Conservation (phyloP, 2,329 filamentous ascomycete genomes). For the Fusarium setosum region DNA sequence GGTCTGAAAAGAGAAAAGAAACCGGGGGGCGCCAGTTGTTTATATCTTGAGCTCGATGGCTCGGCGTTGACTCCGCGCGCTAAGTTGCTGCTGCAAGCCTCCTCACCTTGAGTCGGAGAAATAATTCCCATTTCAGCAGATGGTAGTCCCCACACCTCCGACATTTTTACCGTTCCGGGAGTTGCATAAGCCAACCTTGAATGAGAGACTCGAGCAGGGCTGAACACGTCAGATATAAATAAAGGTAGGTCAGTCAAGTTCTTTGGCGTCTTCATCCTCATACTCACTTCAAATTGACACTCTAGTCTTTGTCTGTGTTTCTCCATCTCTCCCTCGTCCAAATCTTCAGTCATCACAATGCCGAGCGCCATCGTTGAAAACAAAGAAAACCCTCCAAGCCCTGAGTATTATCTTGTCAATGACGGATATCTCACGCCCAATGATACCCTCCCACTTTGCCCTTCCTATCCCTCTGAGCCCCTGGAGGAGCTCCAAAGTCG, state of each 20-base stretch:
- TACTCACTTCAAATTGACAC: too few species aligned
- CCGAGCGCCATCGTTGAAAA: too few species aligned
- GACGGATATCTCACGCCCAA: slow-evolving; percentile 52
- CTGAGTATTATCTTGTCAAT: slow-evolving; percentile 28
- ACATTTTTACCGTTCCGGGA: background rate
- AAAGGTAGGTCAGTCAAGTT: too few species aligned
- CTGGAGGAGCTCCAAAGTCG: slow-evolving; percentile 57
- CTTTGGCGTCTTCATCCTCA: too few species aligned
- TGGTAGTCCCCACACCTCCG: background rate
- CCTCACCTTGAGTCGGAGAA: background rate
- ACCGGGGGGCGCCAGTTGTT: background rate
- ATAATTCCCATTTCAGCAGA: background rate
- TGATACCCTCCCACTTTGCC: slow-evolving; percentile 48
- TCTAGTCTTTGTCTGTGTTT: too few species aligned
- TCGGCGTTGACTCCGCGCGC: too few species aligned
- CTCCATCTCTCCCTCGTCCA: too few species aligned
- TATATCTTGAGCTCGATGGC: too few species aligned
- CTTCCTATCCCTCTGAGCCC: slow-evolving; percentile 56
- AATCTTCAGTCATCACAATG: too few species aligned
- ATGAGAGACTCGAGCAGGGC: background rate
- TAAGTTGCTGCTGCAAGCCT: too few species aligned
- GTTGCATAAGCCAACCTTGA: background rate
- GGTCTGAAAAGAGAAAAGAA: background rate
- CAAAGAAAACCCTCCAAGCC: background rate
- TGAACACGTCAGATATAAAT: too few species aligned